These are phyloP conservation scores for Fusarium drepaniforme DNA, from an alignment of 2,329 filamentous ascomycete species.

Conservation along the genomic window DNA sequence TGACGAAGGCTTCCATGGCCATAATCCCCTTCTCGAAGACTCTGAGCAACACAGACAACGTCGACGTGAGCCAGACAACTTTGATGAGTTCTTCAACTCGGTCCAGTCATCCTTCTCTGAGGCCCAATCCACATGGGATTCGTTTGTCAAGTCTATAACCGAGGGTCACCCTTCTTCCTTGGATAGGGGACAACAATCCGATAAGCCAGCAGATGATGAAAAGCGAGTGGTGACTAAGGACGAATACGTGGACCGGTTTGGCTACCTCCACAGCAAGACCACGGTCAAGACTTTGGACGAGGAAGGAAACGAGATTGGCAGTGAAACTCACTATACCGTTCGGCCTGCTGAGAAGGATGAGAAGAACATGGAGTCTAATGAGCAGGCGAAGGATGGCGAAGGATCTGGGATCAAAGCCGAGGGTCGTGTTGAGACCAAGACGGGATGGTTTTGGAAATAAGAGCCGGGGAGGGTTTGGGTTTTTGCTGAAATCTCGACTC, in stretches of 20 bases:
- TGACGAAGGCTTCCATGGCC: constrained; percentile 17
- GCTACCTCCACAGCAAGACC: constrained; percentile 57
- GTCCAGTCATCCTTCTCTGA: constrained; percentile 53
- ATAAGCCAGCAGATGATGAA: constrained; percentile 28
- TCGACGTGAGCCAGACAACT: constrained; percentile 46
- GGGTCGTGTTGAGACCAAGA: constrained; percentile 42
- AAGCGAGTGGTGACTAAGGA: constrained; percentile 53
- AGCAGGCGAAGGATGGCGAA: constrained; percentile 26
- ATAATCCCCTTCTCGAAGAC: constrained; percentile 17
- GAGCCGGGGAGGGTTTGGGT: no score
- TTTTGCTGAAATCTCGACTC: constrained; percentile 18
- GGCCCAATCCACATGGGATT: constrained; percentile 55
- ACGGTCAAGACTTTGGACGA: constrained; percentile 55
- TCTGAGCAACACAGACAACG: constrained; percentile 18
- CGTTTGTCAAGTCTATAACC: constrained; percentile 52
- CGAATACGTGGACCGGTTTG: constrained; percentile 58
- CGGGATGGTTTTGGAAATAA: constrained; percentile 59
- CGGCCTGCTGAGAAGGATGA: constrained; percentile 45
- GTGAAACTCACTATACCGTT: constrained; percentile 51
- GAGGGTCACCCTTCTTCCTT: constrained; percentile 27
- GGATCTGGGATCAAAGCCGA: constrained; percentile 19
- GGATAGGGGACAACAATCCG: constrained; percentile 17
- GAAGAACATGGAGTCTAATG: constrained; percentile 5
- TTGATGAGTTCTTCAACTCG: constrained; percentile 57
- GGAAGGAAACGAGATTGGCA: constrained; percentile 56